These are phyloP conservation scores for Vicia villosa DNA, from an alignment of 306 rosid genomes.

Conservation along the genomic window DNA sequence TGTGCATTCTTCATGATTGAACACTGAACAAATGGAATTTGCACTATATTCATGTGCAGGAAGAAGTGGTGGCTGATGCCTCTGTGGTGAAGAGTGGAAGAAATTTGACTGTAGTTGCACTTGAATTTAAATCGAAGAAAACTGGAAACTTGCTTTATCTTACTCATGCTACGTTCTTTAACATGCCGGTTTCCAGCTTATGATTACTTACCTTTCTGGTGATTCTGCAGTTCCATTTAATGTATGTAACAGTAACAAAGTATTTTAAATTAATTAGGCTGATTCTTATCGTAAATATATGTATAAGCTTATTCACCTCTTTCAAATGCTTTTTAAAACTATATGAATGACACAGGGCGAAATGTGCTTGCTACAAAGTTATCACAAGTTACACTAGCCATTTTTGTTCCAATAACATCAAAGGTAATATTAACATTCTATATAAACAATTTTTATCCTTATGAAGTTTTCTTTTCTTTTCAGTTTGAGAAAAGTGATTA, in stretches of 20 bases:
- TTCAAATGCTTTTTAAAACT: too few relatives aligned
- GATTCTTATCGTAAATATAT: conserved; percentile 8
- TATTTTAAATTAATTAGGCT: neutral
- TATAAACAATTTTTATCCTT: too few relatives aligned
- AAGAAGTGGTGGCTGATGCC: conserved; percentile 62
- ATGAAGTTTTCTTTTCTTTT: too few relatives aligned
- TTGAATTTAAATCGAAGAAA: conserved; percentile 62
- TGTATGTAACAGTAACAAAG: neutral
- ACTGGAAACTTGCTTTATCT: conserved; percentile 57
- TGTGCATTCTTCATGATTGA: too few relatives aligned
- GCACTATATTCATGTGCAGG: conserved; percentile 39
- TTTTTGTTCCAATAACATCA: too few relatives aligned
- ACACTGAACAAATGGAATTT: too few relatives aligned
- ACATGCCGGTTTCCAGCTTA: conserved; percentile 46
- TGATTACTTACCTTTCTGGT: conserved; percentile 28
- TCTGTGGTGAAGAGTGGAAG: conserved; percentile 73
- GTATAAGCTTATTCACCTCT: neutral
- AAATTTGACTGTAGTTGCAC: conserved; percentile 64
- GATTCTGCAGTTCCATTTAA: conserved; percentile 7
- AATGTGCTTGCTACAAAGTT: too few relatives aligned
- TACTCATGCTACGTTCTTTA: conserved; percentile 46
- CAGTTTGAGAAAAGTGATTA: too few relatives aligned
- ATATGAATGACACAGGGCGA: too few relatives aligned
- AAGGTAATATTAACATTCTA: too few relatives aligned
- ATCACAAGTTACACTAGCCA: too few relatives aligned